These are phyloP conservation scores for Cercophora scortea DNA, from an alignment of 495 filamentous ascomycete genomes.

Conservation along the genomic window DNA sequence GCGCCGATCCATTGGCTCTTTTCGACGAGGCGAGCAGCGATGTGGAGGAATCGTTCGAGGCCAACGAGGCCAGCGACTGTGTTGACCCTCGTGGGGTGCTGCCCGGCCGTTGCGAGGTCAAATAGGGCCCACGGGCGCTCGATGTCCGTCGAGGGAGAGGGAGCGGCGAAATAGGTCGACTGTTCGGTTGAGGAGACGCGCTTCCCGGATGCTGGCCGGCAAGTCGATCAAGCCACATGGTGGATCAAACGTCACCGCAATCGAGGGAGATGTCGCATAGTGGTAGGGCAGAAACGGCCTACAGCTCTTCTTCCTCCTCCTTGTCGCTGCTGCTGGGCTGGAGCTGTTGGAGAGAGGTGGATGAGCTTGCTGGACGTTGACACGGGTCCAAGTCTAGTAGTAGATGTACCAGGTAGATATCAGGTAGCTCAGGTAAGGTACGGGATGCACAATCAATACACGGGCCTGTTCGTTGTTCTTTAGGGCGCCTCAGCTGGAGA, in stretches of 20 bases:
- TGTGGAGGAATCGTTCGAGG: constrained; percentile 63
- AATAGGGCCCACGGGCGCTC: constrained; percentile 45
- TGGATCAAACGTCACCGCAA: constrained; percentile 5
- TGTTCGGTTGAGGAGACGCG: constrained; percentile 39
- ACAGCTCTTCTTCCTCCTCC: not conserved
- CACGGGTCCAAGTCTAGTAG: too few relatives aligned
- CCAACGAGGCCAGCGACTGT: constrained; percentile 51
- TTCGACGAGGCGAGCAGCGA: constrained; percentile 58
- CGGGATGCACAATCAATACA: too few relatives aligned
- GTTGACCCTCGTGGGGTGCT: constrained; percentile 44
- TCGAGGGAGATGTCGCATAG: not conserved
- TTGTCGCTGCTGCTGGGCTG: not conserved
- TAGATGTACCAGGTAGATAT: too few relatives aligned
- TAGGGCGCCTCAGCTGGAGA: too few relatives aligned
- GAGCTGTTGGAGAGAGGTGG: not conserved
- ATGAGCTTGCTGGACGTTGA: too few relatives aligned
- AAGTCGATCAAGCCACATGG: constrained; percentile 86
- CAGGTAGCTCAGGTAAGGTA: too few relatives aligned
- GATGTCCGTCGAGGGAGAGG: constrained; percentile 58
- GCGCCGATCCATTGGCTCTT: constrained; percentile 55
- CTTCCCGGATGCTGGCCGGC: constrained; percentile 62
- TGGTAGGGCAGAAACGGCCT: not conserved
- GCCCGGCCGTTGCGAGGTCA: constrained; percentile 49
- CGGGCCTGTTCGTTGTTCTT: too few relatives aligned
- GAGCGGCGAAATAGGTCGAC: constrained; percentile 63